A percentile compares a stretch with the other conserved stretches of the same genome.
Evolutionary conservation across 352 stramenopile genomes (phyloP).

Genomic region (Globisporangium ultimum): DNA sequence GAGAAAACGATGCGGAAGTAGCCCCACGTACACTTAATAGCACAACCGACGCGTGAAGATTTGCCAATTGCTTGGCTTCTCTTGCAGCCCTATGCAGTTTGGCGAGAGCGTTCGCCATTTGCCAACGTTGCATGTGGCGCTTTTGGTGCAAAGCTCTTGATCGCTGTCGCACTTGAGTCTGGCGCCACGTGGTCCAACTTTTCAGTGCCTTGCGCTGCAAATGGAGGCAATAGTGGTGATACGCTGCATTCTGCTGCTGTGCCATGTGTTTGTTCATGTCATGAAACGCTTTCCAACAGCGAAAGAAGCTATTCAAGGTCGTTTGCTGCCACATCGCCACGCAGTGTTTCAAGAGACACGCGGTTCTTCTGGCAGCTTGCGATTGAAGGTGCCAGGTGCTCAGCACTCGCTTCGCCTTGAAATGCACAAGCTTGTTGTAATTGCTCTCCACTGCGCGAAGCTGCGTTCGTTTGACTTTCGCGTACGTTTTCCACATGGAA

Average conservation of each 20-base stretch:
- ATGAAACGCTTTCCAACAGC: conserved; percentile 4
- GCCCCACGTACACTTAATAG: background rate
- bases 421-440: background rate
- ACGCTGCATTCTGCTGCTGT: background rate
- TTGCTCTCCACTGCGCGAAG: background rate
- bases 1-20: background rate
- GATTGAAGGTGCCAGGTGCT: conserved; percentile 4
- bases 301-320: conserved; percentile 16
- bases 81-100: background rate
- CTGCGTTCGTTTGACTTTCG: background rate
- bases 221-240: background rate
- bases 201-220: background rate
- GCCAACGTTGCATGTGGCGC: conserved; percentile 3
- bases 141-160: background rate
- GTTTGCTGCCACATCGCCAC: conserved; percentile 18
- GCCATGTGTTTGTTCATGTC: background rate
- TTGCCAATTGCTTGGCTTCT: background rate
- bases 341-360: background rate
- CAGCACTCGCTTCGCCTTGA: conserved; percentile 9
- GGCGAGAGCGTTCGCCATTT: background rate
- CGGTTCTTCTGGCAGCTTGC: background rate
- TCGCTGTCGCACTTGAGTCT: background rate
- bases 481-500: conserved; percentile 19
- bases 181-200: conserved; percentile 4
- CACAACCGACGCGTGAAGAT: background rate